phyloP scores from a whole-genome alignment of 2,329 filamentous ascomycete species.

The Fusarium heterosporum region DNA sequence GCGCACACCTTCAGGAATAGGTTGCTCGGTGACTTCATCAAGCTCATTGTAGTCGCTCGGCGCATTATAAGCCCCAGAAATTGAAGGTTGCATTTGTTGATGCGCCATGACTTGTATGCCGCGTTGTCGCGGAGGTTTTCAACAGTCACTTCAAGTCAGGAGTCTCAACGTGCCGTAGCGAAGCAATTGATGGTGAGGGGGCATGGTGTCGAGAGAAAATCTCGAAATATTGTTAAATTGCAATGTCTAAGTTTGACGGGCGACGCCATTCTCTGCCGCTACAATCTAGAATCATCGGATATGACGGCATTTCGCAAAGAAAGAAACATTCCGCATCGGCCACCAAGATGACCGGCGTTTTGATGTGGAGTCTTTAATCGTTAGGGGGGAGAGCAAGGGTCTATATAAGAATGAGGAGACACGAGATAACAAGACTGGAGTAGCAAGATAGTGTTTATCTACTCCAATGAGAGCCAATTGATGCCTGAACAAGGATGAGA shows the following conservation, averaged over 20 bases:
- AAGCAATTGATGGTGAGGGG: not conserved
- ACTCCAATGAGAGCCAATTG: constrained; percentile 14
- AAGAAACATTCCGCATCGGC: constrained; percentile 31
- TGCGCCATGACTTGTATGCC: constrained; percentile 15
- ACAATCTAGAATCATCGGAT: constrained; percentile 32
- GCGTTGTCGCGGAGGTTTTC: not conserved
- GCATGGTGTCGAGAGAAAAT: constrained; percentile 17
- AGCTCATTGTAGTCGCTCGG: constrained; percentile 9
- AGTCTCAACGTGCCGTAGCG: not conserved
- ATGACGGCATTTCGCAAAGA: constrained; percentile 42
- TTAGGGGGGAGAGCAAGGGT: constrained; percentile 1
- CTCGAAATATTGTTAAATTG: constrained; percentile 2
- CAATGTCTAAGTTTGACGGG: constrained; percentile 15
- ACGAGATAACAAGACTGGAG: constrained; percentile 20
- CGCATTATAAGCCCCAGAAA: constrained; percentile 5
- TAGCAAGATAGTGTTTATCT: not conserved
- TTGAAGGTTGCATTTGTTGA: not conserved
- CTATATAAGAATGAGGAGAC: not conserved
- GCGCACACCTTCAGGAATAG: not conserved
- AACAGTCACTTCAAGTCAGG: constrained; percentile 4
- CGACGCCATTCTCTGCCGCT: constrained; percentile 22
- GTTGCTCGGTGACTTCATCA: constrained; percentile 2
- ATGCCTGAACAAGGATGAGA: constrained; percentile 16
- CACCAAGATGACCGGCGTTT: constrained; percentile 21
- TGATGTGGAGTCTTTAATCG: constrained; percentile 9